Evolutionary conservation across 768 basidiomycete species (phyloP).

Genomic region (Boletus subparvulus): DNA sequence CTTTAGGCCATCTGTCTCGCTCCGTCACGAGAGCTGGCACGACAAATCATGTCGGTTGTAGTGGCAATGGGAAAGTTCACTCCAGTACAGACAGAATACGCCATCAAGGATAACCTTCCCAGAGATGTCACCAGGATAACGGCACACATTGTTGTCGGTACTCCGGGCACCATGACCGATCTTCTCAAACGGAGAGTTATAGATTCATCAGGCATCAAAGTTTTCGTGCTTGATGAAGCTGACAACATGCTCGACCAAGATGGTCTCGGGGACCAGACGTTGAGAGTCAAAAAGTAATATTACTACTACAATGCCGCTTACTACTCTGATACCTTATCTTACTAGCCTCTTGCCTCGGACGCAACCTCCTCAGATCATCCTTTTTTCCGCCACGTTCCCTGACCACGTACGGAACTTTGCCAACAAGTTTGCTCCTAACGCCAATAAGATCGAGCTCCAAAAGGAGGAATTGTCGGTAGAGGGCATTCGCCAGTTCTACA

Average conservation of each 20-base stretch:
- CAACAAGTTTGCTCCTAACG: conserved; percentile 84
- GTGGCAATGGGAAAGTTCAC: conserved; percentile 95
- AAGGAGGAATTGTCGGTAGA: conserved; percentile 92
- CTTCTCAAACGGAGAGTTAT: conserved; percentile 77
- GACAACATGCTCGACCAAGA: conserved; percentile 99
- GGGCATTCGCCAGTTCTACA: conserved; percentile 94
- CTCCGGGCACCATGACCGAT: conserved; percentile 92
- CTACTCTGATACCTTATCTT: conserved; percentile 12
- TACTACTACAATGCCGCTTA: background rate
- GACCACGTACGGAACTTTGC: conserved; percentile 93
- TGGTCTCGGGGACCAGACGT: conserved; percentile 89
- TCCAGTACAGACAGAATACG: conserved; percentile 88
- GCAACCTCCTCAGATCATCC: conserved; percentile 75
- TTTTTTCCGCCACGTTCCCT: conserved; percentile 98
- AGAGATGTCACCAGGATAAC: conserved; percentile 64
- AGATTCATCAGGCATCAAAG: conserved; percentile 77
- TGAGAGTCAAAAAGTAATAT: conserved; percentile 88
- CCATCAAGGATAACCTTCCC: conserved; percentile 85
- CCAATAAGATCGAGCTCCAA: conserved; percentile 96
- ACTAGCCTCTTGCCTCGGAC: conserved; percentile 56
- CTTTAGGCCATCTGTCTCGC: conserved; percentile 92
- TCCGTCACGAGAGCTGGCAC: conserved; percentile 93
- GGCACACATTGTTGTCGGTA: conserved; percentile 92
- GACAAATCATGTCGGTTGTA: conserved; percentile 96
- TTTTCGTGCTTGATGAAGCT: conserved; percentile 96